Evolutionary conservation across 2,329 filamentous ascomycete species (phyloP), one percentile per base, ranked within the genome.

Genomic region (Aspergillus latus): DNA sequence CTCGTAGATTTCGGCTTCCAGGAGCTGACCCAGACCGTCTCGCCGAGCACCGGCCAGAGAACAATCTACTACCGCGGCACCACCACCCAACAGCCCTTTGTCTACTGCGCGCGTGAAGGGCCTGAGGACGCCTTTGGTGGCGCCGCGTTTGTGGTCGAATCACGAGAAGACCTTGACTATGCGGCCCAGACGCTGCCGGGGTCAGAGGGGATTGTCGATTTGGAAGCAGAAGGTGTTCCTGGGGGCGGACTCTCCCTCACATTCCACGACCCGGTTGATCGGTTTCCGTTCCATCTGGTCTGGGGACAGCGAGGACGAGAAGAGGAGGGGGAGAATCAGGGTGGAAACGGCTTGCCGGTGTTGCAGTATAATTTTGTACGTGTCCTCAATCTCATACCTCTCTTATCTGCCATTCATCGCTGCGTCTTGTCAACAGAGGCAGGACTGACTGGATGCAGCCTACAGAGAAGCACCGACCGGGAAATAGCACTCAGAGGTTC

Each of bases 141-240:
- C 6, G 77, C 74, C 0, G 63, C 72, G 0, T 80, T 75, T 60
- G 67, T 73, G 50, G 78, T 79, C 15, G 76, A 79, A 54, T 70
- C 65, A 10, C 66, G 69, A 28, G 68, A 67, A 1, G 77, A 80
- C n/a, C 63, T 80, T n/a, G 72, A 77, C 53, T 77, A 74, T 68
- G 44, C 62, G 43, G 43, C 65, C 0, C 44, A 60, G 11, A 46
- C 28, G 10, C 61, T 73, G 4, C 65, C 68, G 2, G 68, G 64
- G 2, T 71, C 72, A 1, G 59, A 62, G 7, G 37, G 56, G 7
- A 68, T 76, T 7, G 54, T 69, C 30, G 21, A 21, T 21, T 3
- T 21, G 21, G 63, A 72, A 11, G 51, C 77, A n/a, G 56, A 15
- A 0, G 59, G 74, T 46, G 70, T 73, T 1, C 76, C 76, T 0